phyloP scores from a whole-genome alignment of 176 grass and related monocot genomes.

The Bothriochloa decipiens region DNA sequence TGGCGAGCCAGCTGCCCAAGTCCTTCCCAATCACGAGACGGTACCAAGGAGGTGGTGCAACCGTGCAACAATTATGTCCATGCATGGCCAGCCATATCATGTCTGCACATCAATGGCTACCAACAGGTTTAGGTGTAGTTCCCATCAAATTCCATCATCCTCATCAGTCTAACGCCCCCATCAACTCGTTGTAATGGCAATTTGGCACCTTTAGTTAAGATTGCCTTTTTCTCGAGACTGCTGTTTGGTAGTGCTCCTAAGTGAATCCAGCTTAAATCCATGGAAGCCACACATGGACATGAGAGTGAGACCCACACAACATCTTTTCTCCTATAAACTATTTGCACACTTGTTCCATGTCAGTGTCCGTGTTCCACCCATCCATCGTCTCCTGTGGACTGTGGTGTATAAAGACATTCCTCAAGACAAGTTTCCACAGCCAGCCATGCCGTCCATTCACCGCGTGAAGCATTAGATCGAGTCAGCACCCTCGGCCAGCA shows the following conservation, averaged over 20 bases:
- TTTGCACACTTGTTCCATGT: slow-evolving; percentile 6
- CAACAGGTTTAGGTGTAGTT: neutral
- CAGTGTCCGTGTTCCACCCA: neutral
- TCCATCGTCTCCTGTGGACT: neutral
- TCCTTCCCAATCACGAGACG: neutral
- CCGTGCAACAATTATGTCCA: neutral
- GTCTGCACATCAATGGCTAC: neutral
- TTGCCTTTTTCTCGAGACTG: too few relatives aligned
- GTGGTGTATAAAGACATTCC: slow-evolving; percentile 23
- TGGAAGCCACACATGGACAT: neutral
- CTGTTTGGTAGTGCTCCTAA: neutral
- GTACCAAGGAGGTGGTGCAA: neutral
- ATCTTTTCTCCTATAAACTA: neutral
- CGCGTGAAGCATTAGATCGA: neutral
- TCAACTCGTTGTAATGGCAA: neutral
- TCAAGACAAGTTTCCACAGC: neutral
- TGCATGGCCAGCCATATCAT: neutral
- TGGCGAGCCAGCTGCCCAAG: slow-evolving; percentile 4
- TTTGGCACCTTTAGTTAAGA: neutral
- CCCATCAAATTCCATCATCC: too few relatives aligned
- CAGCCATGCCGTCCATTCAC: neutral
- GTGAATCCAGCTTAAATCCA: neutral
- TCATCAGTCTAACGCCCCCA: neutral
- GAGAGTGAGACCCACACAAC: neutral
- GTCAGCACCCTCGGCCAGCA: neutral